A percentile compares a stretch with the other conserved stretches of the same genome.
Evolutionary conservation across 2,329 filamentous ascomycete genomes (phyloP).

Genomic region (Ceratocystis papillata): DNA sequence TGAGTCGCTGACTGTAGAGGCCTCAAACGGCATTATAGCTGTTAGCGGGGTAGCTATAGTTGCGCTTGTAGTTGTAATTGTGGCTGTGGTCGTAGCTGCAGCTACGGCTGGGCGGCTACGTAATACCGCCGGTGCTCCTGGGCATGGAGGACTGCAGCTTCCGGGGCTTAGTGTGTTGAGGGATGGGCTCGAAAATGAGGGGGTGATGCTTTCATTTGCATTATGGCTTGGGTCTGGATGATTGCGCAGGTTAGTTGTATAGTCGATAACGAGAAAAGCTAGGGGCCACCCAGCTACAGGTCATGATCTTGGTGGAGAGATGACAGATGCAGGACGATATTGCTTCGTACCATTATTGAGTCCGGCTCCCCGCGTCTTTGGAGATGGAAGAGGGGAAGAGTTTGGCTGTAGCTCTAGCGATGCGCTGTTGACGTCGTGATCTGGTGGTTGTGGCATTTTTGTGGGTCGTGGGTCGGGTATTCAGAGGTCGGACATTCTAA

Average conservation of each 20-base stretch:
- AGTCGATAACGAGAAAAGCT: too few relatives aligned
- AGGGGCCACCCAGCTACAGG: too few relatives aligned
- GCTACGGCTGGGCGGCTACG: background rate
- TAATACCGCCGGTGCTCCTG: background rate
- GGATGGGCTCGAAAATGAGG: background rate
- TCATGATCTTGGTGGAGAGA: too few relatives aligned
- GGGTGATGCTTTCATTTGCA: background rate
- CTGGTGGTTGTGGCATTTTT: conserved; percentile 5
- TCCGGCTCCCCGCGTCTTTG: background rate
- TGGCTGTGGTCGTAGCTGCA: background rate
- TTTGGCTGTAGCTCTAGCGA: background rate
- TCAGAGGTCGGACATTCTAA: background rate
- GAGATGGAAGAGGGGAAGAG: background rate
- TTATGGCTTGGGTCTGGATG: too few relatives aligned
- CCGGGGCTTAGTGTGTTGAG: background rate
- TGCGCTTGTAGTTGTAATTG: too few relatives aligned
- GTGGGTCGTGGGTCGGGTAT: background rate
- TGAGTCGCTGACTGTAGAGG: conserved; percentile 54
- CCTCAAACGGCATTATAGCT: conserved; percentile 6
- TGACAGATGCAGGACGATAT: too few relatives aligned
- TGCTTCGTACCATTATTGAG: background rate
- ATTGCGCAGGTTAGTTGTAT: too few relatives aligned
- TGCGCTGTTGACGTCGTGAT: conserved; percentile 1
- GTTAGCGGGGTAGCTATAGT: background rate
- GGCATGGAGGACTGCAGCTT: background rate